Conservation (phyloP, 108 stramenopile genomes). For the Pseudonitzschia delicatissima region DNA sequence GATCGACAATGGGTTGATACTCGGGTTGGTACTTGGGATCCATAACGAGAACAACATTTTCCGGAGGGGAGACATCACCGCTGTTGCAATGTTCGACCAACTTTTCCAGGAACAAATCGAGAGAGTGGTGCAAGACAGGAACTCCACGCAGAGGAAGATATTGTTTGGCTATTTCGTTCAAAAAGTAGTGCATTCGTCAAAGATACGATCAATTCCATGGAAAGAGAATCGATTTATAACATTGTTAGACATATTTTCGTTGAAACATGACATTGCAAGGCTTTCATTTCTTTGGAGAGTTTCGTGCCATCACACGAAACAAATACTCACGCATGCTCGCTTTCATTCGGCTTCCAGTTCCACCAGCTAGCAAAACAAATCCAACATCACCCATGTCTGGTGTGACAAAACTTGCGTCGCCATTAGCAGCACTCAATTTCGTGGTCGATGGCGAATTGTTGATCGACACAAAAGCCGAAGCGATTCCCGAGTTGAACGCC, state of each 20-base stretch:
- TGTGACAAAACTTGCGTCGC: neutral
- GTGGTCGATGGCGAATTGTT: neutral
- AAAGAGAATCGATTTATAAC: no score
- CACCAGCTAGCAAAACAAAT: constrained; percentile 88
- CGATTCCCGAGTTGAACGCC: neutral
- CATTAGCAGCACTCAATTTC: neutral
- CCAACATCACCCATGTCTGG: constrained; percentile 69
- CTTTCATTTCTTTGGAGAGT: no score
- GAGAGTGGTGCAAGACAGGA: constrained; percentile 86
- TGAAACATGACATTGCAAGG: no score
- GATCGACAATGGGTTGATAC: constrained; percentile 66
- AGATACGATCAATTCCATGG: no score
- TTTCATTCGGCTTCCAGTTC: constrained; percentile 94
- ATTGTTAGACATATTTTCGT: no score
- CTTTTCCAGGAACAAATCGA: constrained; percentile 83
- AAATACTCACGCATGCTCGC: constrained; percentile 55
- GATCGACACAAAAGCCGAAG: constrained; percentile 10
- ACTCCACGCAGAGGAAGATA: constrained; percentile 74
- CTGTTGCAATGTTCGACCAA: constrained; percentile 35
- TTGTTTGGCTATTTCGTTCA: constrained; percentile 63
- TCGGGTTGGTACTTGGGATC: constrained; percentile 86
- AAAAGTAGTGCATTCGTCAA: neutral
- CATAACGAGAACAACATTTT: constrained; percentile 84
- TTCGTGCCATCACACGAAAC: neutral
- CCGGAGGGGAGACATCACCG: constrained; percentile 31